A percentile compares a stretch with the other conserved stretches of the same genome.
These are phyloP conservation scores for Limnanthes douglasii DNA, from an alignment of 345 rosid species.

Conservation along the genomic window DNA sequence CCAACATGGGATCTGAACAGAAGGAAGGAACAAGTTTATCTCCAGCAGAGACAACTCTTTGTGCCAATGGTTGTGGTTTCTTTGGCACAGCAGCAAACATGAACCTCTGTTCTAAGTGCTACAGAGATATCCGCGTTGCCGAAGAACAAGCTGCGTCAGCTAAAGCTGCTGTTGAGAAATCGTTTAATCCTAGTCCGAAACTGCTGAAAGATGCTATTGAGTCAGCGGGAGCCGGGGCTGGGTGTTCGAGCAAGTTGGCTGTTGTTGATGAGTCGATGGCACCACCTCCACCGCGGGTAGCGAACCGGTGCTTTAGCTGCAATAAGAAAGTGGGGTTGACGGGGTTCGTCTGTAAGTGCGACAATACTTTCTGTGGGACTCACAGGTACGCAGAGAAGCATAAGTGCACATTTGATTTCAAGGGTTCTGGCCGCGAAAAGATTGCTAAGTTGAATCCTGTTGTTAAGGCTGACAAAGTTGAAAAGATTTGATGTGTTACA, in stretches of 20 bases:
- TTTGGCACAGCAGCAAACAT: constrained; percentile 21
- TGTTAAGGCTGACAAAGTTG: constrained; percentile 17
- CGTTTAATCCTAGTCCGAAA: constrained; percentile 4
- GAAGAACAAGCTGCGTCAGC: constrained; percentile 17
- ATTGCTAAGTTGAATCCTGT: constrained; percentile 20
- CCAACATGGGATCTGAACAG: constrained; percentile 17
- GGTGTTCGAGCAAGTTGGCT: too few relatives aligned
- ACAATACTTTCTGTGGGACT: constrained; percentile 13
- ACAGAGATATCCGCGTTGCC: constrained; percentile 10
- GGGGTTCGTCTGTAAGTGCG: constrained; percentile 22
- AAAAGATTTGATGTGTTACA: constrained; percentile 22
- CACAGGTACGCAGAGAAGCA: constrained; percentile 25
- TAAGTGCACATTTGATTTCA: constrained; percentile 19
- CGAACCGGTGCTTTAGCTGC: constrained; percentile 16
- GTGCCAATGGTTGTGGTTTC: constrained; percentile 20
- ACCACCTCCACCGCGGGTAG: constrained; percentile 2
- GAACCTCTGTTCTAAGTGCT: constrained; percentile 20
- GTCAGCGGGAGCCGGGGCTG: background rate
- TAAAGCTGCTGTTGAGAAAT: constrained; percentile 13
- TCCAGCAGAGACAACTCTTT: constrained; percentile 18
- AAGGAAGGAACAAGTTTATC: constrained; percentile 17
- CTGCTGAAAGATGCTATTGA: constrained; percentile 1
- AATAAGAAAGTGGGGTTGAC: constrained; percentile 20
- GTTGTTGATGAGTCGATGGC: constrained; percentile 3
- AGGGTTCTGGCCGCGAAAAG: constrained; percentile 10